Percentiles rank a stretch among this genome's conserved stretches.
phyloP scores from a whole-genome alignment of 2,329 filamentous ascomycete genomes.

The Purpureocillium takamizusanense region DNA sequence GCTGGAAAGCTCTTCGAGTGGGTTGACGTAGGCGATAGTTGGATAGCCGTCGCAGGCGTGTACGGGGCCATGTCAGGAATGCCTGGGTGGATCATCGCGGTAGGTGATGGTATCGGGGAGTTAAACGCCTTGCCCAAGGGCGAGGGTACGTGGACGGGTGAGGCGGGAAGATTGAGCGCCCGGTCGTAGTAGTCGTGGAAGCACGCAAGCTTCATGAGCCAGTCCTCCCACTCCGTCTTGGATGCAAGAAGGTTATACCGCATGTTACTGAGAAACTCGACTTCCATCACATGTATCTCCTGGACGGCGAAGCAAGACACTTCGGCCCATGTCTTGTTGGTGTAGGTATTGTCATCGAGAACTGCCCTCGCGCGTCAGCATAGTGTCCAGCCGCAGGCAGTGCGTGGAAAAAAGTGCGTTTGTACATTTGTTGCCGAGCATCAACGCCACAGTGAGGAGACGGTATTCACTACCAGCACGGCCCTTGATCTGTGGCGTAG shows the following conservation, averaged over 20 bases:
- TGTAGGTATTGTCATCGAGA: conserved; percentile 97
- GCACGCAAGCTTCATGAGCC: conserved; percentile 73
- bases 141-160: conserved; percentile 32
- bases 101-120: conserved; percentile 44
- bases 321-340: conserved; percentile 98
- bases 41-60: conserved; percentile 22
- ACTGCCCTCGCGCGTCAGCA: conserved; percentile 38
- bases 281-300: conserved; percentile 98
- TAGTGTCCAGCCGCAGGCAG: neutral
- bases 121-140: conserved; percentile 26
- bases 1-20: conserved; percentile 29
- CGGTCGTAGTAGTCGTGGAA: conserved; percentile 78
- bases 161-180: conserved; percentile 40
- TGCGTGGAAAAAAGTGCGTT: conserved; percentile 6
- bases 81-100: conserved; percentile 19
- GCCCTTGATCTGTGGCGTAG: conserved; percentile 81
- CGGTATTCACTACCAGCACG: conserved; percentile 91
- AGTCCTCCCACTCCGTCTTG: conserved; percentile 75
- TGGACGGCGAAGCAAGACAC: conserved; percentile 89
- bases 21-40: conserved; percentile 31
- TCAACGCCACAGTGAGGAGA: conserved; percentile 85
- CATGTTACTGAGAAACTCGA: conserved; percentile 99
- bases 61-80: conserved; percentile 21
- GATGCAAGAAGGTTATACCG: conserved; percentile 87
- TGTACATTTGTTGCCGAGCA: conserved; percentile 95